Evolutionary conservation across 2,329 filamentous ascomycete genomes (phyloP), one percentile per base, ranked within the genome.

Genomic region (Bertia moriformis): DNA sequence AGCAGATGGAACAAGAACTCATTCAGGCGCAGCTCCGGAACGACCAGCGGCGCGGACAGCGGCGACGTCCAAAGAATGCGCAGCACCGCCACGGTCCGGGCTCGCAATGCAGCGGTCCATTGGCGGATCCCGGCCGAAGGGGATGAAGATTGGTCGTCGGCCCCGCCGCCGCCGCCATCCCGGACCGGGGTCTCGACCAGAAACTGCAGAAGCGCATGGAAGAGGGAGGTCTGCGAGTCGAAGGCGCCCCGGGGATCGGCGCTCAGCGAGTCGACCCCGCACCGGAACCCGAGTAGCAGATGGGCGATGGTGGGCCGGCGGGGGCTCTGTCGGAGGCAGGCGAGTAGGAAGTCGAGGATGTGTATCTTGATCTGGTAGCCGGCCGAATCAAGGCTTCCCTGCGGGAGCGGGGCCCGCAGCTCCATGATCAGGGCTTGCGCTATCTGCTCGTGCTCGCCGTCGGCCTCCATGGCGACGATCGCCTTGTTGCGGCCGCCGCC

Each of bases 251-350:
- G 71, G 1, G 75, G 61, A 38, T 81, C 69, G 20, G 91, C 63
- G 18, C 75, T 75, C 2, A 96, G 64, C 7, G 71, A 70, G 44
- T 77, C 78, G 24, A 80, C 73, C 33, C 77, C 73, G 49, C 86
- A 93, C 41, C 72, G 72, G 55, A 98, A 95, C 0, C 91, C 91
- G 4, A 98, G 73, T 2, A 98, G 65, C 36, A 93, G 68, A 56
- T 98, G 93, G 0, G 89, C 91, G 47, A 98, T 79, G 2, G 82
- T 93, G 3, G 91, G 88, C 48, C 78, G 74, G 48, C 81, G 73
- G 1, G 83, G 78, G 18, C 79, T 81, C 22, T 81, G 76, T 40
- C 73, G 70, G 2, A 98, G 67, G 52, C 85, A 93, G 40, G 78
- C 74, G 48, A 84, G 82, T 27, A 99, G 63, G 49, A 98, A 89